A percentile compares a stretch with the other conserved stretches of the same genome.
Evolutionary conservation across 306 rosid genomes (phyloP).

Genomic region (Arachis stenosperma): DNA sequence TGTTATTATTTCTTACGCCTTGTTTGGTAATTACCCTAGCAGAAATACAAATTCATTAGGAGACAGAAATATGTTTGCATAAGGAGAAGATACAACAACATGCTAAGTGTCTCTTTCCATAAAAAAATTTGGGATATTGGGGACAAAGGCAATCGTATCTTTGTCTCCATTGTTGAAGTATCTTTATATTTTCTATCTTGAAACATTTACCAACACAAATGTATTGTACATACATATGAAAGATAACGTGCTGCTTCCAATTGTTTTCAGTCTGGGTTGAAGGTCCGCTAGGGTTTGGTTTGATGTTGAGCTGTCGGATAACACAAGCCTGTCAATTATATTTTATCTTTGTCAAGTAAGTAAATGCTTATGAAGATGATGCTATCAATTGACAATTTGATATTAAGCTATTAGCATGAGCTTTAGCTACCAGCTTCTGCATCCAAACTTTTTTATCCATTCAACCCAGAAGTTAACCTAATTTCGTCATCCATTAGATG

Average conservation of each 20-base stretch:
- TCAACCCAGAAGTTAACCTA: conserved; percentile 11
- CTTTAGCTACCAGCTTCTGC: conserved; percentile 12
- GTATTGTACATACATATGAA: conserved; percentile 2
- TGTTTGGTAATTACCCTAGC: too few species aligned
- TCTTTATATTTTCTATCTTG: too few species aligned
- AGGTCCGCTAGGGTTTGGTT: conserved; percentile 94
- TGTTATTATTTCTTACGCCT: not conserved
- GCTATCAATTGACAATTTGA: conserved; percentile 32
- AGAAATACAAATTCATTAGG: too few species aligned
- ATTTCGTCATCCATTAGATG: not conserved
- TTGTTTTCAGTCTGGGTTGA: conserved; percentile 86
- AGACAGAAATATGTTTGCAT: too few species aligned
- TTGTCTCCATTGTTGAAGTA: too few species aligned
- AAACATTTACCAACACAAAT: too few species aligned
- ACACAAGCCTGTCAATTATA: conserved; percentile 81
- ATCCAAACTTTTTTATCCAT: not conserved
- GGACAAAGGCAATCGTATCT: too few species aligned
- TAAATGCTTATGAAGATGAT: conserved; percentile 21
- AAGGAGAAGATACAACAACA: too few species aligned
- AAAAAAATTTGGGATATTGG: too few species aligned
- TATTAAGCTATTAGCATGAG: conserved; percentile 17
- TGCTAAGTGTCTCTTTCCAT: too few species aligned
- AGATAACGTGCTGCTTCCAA: conserved; percentile 32
- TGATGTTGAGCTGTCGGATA: conserved; percentile 84
- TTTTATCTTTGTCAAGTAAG: conserved; percentile 88